Evolutionary conservation across 306 rosid genomes (phyloP).

Genomic region (Gastrolobium bilobum): DNA sequence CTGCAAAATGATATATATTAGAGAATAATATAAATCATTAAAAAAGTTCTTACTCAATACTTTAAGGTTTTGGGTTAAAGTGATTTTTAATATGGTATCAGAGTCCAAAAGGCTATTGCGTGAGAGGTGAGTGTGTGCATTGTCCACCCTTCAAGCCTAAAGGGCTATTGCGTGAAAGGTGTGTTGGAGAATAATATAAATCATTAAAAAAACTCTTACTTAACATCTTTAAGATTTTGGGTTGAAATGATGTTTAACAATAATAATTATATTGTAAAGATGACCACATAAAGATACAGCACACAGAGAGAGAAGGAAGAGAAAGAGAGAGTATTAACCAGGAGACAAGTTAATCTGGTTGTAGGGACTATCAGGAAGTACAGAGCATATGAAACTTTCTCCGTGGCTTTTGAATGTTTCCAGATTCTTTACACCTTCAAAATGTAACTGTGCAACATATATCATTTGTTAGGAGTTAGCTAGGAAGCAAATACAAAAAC

Average conservation of each 20-base stretch:
- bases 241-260: no score
- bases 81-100: no score
- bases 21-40: no score
- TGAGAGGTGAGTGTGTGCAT: no score
- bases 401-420: slow-evolving; percentile 68
- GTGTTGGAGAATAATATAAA: no score
- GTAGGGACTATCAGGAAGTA: slow-evolving; percentile 86
- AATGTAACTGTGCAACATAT: slow-evolving; percentile 59
- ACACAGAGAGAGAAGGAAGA: neutral
- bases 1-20: slow-evolving; percentile 40
- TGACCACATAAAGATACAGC: neutral
- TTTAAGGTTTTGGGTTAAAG: no score
- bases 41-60: no score
- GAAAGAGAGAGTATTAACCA: slow-evolving; percentile 50
- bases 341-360: slow-evolving; percentile 67
- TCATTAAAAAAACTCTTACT: no score
- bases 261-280: neutral
- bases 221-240: no score
- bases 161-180: no score
- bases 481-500: neutral
- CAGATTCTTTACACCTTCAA: slow-evolving; percentile 61
- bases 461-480: neutral
- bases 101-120: no score
- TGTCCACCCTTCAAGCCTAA: no score
- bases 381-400: slow-evolving; percentile 81